Evolutionary conservation across 2,329 filamentous ascomycete species (phyloP), one percentile per base, ranked within the genome.

Genomic region (Arthrobotrys pseudoclavata): DNA sequence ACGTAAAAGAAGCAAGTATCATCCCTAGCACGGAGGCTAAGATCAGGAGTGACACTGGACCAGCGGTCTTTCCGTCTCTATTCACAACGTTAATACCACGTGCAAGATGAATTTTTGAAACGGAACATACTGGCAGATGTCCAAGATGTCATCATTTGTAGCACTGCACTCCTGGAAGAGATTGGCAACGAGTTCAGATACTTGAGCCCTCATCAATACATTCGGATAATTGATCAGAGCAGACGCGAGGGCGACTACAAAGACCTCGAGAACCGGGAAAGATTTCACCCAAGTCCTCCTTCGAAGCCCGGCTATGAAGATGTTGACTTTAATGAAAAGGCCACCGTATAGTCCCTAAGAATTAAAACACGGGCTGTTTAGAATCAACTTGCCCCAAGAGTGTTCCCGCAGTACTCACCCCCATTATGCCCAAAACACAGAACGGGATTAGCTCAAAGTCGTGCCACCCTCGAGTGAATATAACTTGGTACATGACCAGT

Each of bases 211-310:
- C 91, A 98, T 97, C 84, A 97, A 98, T 69, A 94, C 91, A 84
- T 97, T 97, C 10, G 96, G 96, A 81, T 94, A 99, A 85, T 97
- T 97, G 84, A 98, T 89, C 52, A 98, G 83, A 0, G 95, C 93
- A 1, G 94, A 97, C 22, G 97, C 82, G 48, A 94, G 85, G 3
- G 95, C 90, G 24, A 97, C 89, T n/a, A 90, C 84, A 22, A 91
- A 85, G 9, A 98, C 95, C 84, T 98, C 94, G 13, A 88, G 84
- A 29, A 97, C 86, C 1, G 96, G 94, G 3, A 89, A 89, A 34
- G 91, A 90, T 5, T 69, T 63, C 15, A 93, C 88, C 82, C 89
- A 89, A 15, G 87, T 84, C 37, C 89, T 87, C 82, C 91, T 91
- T 82, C 94, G 92, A 90, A 93, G 96, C 80, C 88, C 86, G 1